Percentiles rank a stretch among this genome's conserved stretches.
Conservation (phyloP, 148 eudicot species). For the Chenopodium formosanum region DNA sequence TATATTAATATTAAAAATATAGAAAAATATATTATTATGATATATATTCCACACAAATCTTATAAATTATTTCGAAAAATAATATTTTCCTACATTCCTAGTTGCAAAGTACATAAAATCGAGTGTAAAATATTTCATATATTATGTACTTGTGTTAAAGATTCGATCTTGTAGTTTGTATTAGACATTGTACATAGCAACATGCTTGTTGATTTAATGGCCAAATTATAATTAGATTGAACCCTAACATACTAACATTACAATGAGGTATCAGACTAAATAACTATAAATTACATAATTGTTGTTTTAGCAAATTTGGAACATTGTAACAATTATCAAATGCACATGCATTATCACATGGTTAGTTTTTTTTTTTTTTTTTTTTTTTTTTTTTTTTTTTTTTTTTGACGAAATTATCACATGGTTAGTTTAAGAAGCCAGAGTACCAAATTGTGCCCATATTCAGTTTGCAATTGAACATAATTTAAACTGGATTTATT, state of each 20-base stretch:
- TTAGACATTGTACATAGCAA: background rate
- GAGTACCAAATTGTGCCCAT: background rate
- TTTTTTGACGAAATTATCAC: constrained; percentile 4
- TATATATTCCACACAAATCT: no score
- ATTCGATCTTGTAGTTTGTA: no score
- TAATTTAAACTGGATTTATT: background rate
- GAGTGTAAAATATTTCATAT: no score
- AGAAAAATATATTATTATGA: no score
- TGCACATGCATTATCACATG: constrained; percentile 31
- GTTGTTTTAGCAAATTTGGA: constrained; percentile 11
- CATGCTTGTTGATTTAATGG: background rate
- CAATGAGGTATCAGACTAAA: no score
- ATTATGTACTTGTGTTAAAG: no score
- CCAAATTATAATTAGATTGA: background rate
- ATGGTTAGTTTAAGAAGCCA: constrained; percentile 9
- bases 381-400: no score
- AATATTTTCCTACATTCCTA: no score
- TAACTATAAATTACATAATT: background rate
- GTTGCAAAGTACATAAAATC: no score
- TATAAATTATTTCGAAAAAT: no score
- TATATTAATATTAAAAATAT: no score
- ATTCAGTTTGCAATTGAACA: background rate
- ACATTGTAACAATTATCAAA: constrained; percentile 17
- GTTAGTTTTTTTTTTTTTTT: background rate
- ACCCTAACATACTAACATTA: constrained; percentile 1